Evolutionary conservation across 208 protist species (phyloP).

Genomic region (Phytomonas sp.): DNA sequence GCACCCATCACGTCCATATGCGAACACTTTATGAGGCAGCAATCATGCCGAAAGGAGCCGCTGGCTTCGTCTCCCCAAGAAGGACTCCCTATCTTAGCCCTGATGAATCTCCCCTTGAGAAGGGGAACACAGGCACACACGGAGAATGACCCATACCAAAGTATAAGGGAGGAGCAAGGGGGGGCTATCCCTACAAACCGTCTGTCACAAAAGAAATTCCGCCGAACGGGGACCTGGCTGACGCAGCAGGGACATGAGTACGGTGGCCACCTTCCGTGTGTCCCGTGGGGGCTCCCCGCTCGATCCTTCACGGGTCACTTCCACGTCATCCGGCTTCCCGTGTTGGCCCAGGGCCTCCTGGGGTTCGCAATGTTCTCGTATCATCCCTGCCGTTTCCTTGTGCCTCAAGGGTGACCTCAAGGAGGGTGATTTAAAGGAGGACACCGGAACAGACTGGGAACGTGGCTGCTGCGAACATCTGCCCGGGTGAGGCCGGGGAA

Average conservation of each 20-base stretch:
- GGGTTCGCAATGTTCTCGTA: neutral
- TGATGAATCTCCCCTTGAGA: too few relatives aligned
- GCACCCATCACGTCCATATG: neutral
- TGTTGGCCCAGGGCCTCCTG: neutral
- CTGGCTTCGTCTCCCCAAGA: neutral
- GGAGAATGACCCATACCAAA: too few relatives aligned
- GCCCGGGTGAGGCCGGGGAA: neutral
- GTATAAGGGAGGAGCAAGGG: neutral
- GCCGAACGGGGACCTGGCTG: neutral
- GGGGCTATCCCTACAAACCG: neutral
- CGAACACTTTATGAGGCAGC: neutral
- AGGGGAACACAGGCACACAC: too few relatives aligned
- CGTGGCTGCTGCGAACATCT: neutral
- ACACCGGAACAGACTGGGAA: neutral
- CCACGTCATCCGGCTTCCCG: neutral
- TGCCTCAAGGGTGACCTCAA: neutral
- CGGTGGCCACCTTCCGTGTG: slow-evolving; percentile 1
- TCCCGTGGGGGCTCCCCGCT: neutral
- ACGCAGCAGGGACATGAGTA: slow-evolving; percentile 6
- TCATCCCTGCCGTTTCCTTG: neutral
- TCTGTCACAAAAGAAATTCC: neutral
- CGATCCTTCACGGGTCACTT: neutral
- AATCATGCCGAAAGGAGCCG: neutral
- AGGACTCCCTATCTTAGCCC: neutral
- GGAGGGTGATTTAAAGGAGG: neutral